phyloP scores from a whole-genome alignment of 2,329 filamentous ascomycete species.

The Passalora sequoiae region DNA sequence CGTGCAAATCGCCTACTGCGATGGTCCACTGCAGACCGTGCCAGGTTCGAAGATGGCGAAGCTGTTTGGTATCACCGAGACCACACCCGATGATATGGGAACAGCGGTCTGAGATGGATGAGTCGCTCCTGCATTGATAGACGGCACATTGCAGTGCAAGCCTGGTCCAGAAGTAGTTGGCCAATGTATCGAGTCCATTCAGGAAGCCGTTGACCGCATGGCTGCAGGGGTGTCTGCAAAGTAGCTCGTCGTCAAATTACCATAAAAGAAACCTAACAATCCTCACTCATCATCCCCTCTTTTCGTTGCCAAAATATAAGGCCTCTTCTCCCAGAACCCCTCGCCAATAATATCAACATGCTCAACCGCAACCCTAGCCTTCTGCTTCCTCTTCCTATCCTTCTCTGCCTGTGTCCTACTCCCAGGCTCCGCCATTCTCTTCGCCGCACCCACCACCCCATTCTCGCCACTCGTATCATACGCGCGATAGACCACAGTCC shows the following conservation, averaged over 20 bases:
- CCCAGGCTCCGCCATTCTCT: constrained; percentile 9
- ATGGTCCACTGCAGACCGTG: constrained; percentile 2
- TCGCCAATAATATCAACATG: constrained; percentile 73
- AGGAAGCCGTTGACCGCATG: constrained; percentile 45
- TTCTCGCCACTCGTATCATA: constrained; percentile 32
- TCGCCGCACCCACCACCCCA: background rate
- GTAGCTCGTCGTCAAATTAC: constrained; percentile 36
- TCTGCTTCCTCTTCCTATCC: constrained; percentile 71
- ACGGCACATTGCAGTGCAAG: constrained; percentile 35
- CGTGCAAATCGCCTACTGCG: constrained; percentile 9
- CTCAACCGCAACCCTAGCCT: constrained; percentile 74
- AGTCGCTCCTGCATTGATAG: constrained; percentile 36
- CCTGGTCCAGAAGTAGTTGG: constrained; percentile 40
- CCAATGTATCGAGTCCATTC: constrained; percentile 40
- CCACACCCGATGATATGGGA: constrained; percentile 26
- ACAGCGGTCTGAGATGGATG: constrained; percentile 34
- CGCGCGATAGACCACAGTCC: constrained; percentile 73
- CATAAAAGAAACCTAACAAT: too few relatives aligned
- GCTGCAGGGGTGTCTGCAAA: constrained; percentile 16
- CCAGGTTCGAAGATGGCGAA: constrained; percentile 16
- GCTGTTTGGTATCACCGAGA: constrained; percentile 25
- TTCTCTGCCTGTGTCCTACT: constrained; percentile 74
- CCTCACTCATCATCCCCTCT: constrained; percentile 30
- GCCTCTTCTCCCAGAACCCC: constrained; percentile 83
- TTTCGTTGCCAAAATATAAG: constrained; percentile 56